Conservation (phyloP, 106 monocot species). For the Phalaenopsis aphrodite region DNA sequence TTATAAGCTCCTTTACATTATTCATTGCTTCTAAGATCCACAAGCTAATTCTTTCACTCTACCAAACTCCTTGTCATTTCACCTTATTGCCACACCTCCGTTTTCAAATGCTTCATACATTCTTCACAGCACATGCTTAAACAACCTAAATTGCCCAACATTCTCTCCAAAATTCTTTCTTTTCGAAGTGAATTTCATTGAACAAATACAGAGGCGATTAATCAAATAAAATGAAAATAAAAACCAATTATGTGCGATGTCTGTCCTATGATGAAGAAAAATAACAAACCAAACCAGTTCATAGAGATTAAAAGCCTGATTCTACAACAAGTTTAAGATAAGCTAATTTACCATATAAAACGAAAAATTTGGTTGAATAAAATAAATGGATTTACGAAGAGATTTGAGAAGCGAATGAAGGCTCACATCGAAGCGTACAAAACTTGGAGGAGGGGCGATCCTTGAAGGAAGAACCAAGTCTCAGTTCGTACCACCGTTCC, state of each 20-base stretch:
- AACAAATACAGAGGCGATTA: neutral
- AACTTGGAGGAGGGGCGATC: slow-evolving; percentile 22
- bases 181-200: neutral
- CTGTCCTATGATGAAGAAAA: neutral
- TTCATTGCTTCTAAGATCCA: neutral
- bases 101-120: neutral
- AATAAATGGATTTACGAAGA: neutral
- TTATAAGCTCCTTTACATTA: neutral
- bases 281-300: neutral
- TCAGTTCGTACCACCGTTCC: slow-evolving; percentile 53
- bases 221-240: neutral
- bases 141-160: too few relatives aligned
- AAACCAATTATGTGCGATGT: neutral
- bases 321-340: neutral
- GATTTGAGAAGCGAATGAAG: neutral
- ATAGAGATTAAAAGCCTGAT: neutral
- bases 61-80: neutral
- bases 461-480: slow-evolving; percentile 45
- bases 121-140: too few relatives aligned
- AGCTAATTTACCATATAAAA: neutral
- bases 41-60: neutral
- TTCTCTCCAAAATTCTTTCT: neutral
- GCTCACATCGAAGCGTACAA: slow-evolving; percentile 51
- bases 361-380: neutral
- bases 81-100: neutral